Conservation (phyloP, 495 filamentous ascomycete genomes). For the Pyrenula aspistea region DNA sequence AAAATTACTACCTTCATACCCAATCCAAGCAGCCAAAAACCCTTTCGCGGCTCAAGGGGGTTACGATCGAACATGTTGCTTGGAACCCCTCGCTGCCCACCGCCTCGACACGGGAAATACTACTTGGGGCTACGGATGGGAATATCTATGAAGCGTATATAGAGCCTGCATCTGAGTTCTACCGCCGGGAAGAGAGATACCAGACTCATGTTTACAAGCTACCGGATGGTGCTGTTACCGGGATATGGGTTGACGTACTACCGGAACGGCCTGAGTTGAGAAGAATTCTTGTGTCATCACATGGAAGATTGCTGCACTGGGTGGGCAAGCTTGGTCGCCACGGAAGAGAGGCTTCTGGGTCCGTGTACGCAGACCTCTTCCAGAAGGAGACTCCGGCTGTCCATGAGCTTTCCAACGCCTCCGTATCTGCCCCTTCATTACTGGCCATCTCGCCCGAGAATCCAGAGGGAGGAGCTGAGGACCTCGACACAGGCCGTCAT, state of each 20-base stretch:
- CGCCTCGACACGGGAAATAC: slow-evolving; percentile 87
- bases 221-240: slow-evolving; percentile 65
- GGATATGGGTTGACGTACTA: slow-evolving; percentile 67
- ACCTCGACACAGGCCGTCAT: slow-evolving; percentile 40
- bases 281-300: slow-evolving; percentile 66
- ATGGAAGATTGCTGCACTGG: slow-evolving; percentile 63
- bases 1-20: slow-evolving; percentile 96
- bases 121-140: slow-evolving; percentile 82
- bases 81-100: slow-evolving; percentile 98
- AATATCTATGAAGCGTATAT: slow-evolving; percentile 94
- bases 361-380: slow-evolving; percentile 77
- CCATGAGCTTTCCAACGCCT: slow-evolving; percentile 50
- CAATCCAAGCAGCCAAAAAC: slow-evolving; percentile 80
- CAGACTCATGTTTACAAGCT: slow-evolving; percentile 67
- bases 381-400: slow-evolving; percentile 67
- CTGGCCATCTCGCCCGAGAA: slow-evolving; percentile 67
- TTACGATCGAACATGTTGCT: slow-evolving; percentile 76
- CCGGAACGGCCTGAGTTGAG: slow-evolving; percentile 54
- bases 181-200: slow-evolving; percentile 88
- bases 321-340: slow-evolving; percentile 59
- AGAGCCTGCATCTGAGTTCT: slow-evolving; percentile 86
- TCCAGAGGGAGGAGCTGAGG: slow-evolving; percentile 30
- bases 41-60: slow-evolving; percentile 71
- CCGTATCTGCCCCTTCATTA: slow-evolving; percentile 44
- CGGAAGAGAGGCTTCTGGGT: slow-evolving; percentile 68